Conservation (phyloP, 306 rosid species). For the Argentina anserina region DNA sequence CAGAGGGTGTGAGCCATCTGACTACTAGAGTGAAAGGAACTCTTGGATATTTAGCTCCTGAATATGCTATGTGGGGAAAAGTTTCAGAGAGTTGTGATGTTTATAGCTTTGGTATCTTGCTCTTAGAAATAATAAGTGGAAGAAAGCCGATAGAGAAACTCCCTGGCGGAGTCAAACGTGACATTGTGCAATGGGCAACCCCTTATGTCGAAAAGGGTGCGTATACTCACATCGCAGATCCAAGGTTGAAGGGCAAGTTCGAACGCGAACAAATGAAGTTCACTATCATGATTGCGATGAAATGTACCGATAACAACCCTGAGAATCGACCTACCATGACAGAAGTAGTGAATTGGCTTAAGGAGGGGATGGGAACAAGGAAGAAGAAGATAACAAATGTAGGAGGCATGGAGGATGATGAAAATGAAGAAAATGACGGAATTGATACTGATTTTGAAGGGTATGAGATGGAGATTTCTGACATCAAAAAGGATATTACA, state of each 20-base stretch:
- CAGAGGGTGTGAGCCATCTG: slow-evolving; percentile 74
- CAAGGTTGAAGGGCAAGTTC: slow-evolving; percentile 51
- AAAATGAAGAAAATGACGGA: slow-evolving; percentile 27
- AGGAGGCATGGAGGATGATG: slow-evolving; percentile 17
- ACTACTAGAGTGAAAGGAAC: slow-evolving; percentile 91
- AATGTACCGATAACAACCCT: slow-evolving; percentile 46
- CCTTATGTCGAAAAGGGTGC: slow-evolving; percentile 51
- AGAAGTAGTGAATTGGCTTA: slow-evolving; percentile 60
- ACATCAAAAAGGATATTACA: slow-evolving; percentile 17
- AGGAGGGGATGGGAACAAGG: slow-evolving; percentile 17
- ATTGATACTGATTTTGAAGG: slow-evolving; percentile 31
- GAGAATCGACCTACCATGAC: slow-evolving; percentile 58
- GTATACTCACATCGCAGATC: slow-evolving; percentile 53
- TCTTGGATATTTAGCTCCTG: slow-evolving; percentile 89
- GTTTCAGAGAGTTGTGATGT: slow-evolving; percentile 86
- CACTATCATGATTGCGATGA: slow-evolving; percentile 40
- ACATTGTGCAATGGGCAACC: slow-evolving; percentile 76
- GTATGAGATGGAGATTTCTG: slow-evolving; percentile 28
- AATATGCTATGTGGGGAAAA: slow-evolving; percentile 95
- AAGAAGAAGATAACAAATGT: slow-evolving; percentile 16
- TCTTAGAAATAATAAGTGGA: slow-evolving; percentile 64
- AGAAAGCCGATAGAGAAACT: slow-evolving; percentile 84
- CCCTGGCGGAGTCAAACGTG: slow-evolving; percentile 68
- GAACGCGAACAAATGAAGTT: slow-evolving; percentile 41
- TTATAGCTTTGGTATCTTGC: slow-evolving; percentile 80